These are phyloP conservation scores for Amaranthus palmeri DNA, from an alignment of 148 eudicot genomes.

Conservation along the genomic window DNA sequence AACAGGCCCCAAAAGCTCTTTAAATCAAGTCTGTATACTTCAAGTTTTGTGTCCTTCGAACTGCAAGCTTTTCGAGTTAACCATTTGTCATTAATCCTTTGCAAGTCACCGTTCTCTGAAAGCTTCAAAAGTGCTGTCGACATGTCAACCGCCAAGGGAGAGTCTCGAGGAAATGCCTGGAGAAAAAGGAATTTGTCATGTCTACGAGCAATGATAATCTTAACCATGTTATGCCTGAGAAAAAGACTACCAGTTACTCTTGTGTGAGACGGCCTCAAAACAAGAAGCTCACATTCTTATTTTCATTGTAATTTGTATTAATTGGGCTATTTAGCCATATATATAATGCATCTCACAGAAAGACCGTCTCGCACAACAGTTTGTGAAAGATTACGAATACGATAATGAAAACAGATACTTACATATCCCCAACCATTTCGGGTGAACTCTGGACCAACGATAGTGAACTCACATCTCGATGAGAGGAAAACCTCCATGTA, in stretches of 20 bases:
- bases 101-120: constrained; percentile 71
- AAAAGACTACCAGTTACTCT: too few relatives aligned
- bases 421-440: constrained; percentile 81
- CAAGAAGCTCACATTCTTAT: too few relatives aligned
- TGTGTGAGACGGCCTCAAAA: too few relatives aligned
- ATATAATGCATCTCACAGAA: too few relatives aligned
- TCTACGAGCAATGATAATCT: neutral
- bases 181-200: neutral
- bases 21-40: constrained; percentile 49
- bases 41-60: constrained; percentile 43
- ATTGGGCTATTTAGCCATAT: too few relatives aligned
- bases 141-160: constrained; percentile 69
- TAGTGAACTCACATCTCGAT: constrained; percentile 60
- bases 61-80: constrained; percentile 60
- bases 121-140: constrained; percentile 64
- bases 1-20: constrained; percentile 83
- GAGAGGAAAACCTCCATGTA: constrained; percentile 65
- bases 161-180: constrained; percentile 74
- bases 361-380: too few relatives aligned
- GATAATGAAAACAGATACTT: constrained; percentile 24
- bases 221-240: neutral
- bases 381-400: neutral
- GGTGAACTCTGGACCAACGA: constrained; percentile 65
- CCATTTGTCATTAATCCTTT: constrained; percentile 81
- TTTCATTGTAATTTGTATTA: too few relatives aligned